These are phyloP conservation scores for Cutaneotrichosporon sp. DNA, from an alignment of 1,284 basidiomycete species.

Conservation along the genomic window DNA sequence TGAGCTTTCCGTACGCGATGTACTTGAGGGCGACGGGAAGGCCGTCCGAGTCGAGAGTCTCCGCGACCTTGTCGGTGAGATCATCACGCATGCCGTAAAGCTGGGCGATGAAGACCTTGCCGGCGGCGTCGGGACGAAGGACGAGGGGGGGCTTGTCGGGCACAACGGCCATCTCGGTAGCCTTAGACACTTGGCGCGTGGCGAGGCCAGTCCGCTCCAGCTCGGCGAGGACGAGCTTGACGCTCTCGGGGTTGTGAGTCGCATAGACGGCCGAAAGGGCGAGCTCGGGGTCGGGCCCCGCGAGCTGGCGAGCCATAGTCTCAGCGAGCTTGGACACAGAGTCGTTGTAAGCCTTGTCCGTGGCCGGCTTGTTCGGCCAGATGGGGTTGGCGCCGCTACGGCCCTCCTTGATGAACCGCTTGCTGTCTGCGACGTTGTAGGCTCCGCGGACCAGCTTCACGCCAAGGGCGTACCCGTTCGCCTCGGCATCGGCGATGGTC, in stretches of 20 bases:
- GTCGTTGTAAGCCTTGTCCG: constrained; percentile 72
- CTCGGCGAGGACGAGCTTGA: constrained; percentile 58
- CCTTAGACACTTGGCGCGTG: not conserved
- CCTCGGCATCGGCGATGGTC: constrained; percentile 64
- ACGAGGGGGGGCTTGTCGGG: not conserved
- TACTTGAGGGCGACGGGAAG: constrained; percentile 76
- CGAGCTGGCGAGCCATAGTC: constrained; percentile 42
- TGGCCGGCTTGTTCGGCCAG: constrained; percentile 56
- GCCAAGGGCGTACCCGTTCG: constrained; percentile 71
- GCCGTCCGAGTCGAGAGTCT: constrained; percentile 53
- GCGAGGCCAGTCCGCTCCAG: constrained; percentile 61
- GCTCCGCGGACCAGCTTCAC: constrained; percentile 94
- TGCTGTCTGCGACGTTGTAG: constrained; percentile 72
- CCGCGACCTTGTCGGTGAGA: constrained; percentile 65
- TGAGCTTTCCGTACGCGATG: constrained; percentile 75
- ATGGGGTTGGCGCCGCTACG: constrained; percentile 48
- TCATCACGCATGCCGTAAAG: constrained; percentile 84
- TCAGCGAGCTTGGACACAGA: constrained; percentile 62
- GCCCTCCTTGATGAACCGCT: constrained; percentile 41
- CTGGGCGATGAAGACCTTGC: constrained; percentile 72
- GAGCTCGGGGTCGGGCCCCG: constrained; percentile 49
- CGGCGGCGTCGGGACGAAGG: constrained; percentile 31
- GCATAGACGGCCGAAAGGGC: constrained; percentile 72
- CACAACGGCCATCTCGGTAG: not conserved
- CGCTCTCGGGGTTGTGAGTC: constrained; percentile 74